These are phyloP conservation scores for Penicillium malachiteum DNA, from an alignment of 495 filamentous ascomycete species.

Conservation along the genomic window DNA sequence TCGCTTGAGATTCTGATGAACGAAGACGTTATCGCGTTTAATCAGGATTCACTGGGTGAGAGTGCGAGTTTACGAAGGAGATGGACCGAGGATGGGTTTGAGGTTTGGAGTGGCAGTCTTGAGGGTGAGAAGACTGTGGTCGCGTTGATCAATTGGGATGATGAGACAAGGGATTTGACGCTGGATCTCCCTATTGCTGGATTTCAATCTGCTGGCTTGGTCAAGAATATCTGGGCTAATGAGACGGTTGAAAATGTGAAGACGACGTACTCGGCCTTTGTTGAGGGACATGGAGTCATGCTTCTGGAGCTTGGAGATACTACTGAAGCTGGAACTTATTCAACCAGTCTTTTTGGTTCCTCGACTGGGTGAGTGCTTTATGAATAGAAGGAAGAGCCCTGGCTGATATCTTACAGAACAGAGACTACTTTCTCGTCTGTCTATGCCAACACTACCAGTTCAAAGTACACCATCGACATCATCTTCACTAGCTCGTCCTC, in stretches of 20 bases:
- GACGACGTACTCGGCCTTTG: conserved; percentile 35
- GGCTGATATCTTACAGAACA: conserved; percentile 1
- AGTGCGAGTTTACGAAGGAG: conserved; percentile 37
- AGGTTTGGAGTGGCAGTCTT: conserved; percentile 50
- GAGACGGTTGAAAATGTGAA: conserved; percentile 28
- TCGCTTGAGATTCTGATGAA: conserved; percentile 46
- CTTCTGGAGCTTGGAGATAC: conserved; percentile 42
- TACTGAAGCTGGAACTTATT: conserved; percentile 24
- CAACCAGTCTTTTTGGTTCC: conserved; percentile 16
- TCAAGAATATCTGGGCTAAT: conserved; percentile 46
- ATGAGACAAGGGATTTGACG: conserved; percentile 35
- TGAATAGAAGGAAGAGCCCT: not conserved
- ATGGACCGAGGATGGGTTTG: conserved; percentile 44
- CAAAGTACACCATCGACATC: conserved; percentile 28
- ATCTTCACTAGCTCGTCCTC: conserved; percentile 13
- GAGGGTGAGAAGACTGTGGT: conserved; percentile 38
- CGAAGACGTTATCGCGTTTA: conserved; percentile 51
- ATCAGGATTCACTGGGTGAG: conserved; percentile 52
- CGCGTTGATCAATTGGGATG: conserved; percentile 46
- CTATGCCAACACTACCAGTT: conserved; percentile 39
- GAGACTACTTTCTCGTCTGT: conserved; percentile 30
- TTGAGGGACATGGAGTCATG: conserved; percentile 44
- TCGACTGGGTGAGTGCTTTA: conserved; percentile 28
- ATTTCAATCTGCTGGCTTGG: conserved; percentile 33
- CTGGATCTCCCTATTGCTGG: conserved; percentile 41